Evolutionary conservation across 2,329 filamentous ascomycete genomes (phyloP).

Genomic region (Scedosporium aurantiacum): DNA sequence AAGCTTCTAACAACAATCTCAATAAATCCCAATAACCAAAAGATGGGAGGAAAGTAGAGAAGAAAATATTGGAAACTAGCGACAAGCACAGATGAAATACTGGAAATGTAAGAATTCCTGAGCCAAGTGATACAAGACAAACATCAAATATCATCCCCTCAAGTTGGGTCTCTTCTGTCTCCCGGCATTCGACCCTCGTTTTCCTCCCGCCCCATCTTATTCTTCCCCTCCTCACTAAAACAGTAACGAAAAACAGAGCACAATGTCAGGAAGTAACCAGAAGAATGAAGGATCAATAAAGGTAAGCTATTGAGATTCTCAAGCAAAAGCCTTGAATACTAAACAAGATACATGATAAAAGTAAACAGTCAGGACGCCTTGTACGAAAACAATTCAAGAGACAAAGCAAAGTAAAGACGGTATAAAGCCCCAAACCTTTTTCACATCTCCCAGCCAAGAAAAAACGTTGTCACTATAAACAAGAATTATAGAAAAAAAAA

Average conservation of each 20-base stretch:
- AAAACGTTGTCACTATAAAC: not conserved
- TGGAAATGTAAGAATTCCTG: too few species aligned
- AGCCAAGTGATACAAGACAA: too few species aligned
- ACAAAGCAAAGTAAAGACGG: slow-evolving; percentile 6
- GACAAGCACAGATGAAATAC: too few species aligned
- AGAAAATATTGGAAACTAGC: too few species aligned
- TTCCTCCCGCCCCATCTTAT: too few species aligned
- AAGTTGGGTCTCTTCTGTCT: too few species aligned
- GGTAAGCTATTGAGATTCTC: not conserved
- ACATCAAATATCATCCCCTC: too few species aligned
- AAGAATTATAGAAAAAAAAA: not conserved
- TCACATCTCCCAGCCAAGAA: slow-evolving; percentile 7
- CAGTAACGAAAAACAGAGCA: not conserved
- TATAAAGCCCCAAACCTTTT: slow-evolving; percentile 9
- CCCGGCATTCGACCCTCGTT: too few species aligned
- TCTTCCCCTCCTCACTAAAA: too few species aligned
- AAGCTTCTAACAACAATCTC: not conserved
- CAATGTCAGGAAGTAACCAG: not conserved
- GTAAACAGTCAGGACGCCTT: not conserved
- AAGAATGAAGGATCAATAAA: not conserved
- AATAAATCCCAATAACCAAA: not conserved
- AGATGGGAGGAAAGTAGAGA: not conserved
- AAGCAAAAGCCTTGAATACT: not conserved
- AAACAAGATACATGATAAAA: not conserved
- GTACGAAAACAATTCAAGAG: not conserved